Conservation (phyloP, 164 flowering plant species). For the Umbellularia californica region DNA sequence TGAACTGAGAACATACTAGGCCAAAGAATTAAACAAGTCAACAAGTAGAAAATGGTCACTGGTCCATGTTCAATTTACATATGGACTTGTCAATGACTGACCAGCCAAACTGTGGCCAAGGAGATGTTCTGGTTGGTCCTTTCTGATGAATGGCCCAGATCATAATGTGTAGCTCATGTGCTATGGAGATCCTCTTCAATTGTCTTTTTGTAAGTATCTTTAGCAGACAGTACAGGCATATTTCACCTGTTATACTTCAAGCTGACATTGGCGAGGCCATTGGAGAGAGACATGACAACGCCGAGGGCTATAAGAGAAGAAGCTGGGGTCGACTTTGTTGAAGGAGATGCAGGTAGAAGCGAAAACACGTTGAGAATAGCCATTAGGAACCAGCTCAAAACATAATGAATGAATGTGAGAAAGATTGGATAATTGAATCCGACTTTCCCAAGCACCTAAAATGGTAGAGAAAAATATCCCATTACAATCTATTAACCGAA, state of each 20-base stretch:
- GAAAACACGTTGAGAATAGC: constrained; percentile 64
- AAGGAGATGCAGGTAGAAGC: constrained; percentile 68
- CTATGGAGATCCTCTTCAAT: background rate
- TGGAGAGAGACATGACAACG: constrained; percentile 85
- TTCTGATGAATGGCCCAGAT: background rate
- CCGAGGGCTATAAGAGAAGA: constrained; percentile 74
- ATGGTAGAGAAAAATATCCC: background rate
- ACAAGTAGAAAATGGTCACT: background rate
- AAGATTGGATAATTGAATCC: constrained; percentile 86
- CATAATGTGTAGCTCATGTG: background rate
- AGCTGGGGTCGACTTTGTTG: constrained; percentile 57
- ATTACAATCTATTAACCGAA: background rate
- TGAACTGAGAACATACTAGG: background rate
- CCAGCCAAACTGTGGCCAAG: background rate
- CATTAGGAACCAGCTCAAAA: constrained; percentile 81
- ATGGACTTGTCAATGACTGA: background rate
- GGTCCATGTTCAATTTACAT: too few relatives aligned
- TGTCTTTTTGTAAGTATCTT: background rate
- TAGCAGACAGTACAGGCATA: background rate
- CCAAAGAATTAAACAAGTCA: background rate
- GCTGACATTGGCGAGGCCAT: constrained; percentile 97
- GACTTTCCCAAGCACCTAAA: constrained; percentile 80
- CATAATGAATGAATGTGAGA: constrained; percentile 82
- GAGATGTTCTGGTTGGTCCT: background rate
- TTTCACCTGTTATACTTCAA: constrained; percentile 86